Base-by-base conservation (phyloP, 768 basidiomycete species). In the Serendipita vermifera region DNA sequence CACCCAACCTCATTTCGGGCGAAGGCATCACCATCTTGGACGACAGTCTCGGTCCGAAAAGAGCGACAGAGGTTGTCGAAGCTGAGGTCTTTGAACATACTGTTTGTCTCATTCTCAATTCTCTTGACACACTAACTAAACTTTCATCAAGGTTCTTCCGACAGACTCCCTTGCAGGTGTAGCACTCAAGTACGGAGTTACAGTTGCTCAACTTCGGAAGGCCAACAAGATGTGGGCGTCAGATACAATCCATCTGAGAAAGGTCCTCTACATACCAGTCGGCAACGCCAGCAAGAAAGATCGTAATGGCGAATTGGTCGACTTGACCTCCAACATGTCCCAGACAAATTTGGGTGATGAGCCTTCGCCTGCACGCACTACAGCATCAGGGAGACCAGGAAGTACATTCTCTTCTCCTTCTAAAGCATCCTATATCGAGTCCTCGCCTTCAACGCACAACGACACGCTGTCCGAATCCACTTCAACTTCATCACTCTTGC, bases 151-250 rank as follows among this genome's bases (percentile, higher is more conserved):
- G 93, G 74, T 97, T 36, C 70, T 74, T 54, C 71, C 80, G 2
- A 76, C 72, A 14, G 93, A 98, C 66, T 86, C 93, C 7, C 71
- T 97, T 29, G 79, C 90, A 14, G 85, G 89, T 26, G 83, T 98
- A 11, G 82, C 94, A 0, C 73, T 98, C 48, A 88, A 83, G 62
- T 96, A 97, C 67, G 89, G 88, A 2, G 83, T 94, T 55, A 77
- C 83, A 15, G 73, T 96, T 55, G 77, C 87, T 26, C 83, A 85
- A 13, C 76, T 99, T 11, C 83, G 93, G 46, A 76, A 82, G 62
- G 82, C 83, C 46, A 99, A 99, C 68, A 88, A 92, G 61, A 73
- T 99, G 5, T 99, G 96, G 96, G 68, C 89, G 4, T 85, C 87
- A 5, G 96, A 98, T 66, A 77, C 89, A 1, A 86, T 99, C 41